These are phyloP conservation scores for Pseudocercospora fijiensis DNA, from an alignment of 2,329 filamentous ascomycete species.

Conservation along the genomic window DNA sequence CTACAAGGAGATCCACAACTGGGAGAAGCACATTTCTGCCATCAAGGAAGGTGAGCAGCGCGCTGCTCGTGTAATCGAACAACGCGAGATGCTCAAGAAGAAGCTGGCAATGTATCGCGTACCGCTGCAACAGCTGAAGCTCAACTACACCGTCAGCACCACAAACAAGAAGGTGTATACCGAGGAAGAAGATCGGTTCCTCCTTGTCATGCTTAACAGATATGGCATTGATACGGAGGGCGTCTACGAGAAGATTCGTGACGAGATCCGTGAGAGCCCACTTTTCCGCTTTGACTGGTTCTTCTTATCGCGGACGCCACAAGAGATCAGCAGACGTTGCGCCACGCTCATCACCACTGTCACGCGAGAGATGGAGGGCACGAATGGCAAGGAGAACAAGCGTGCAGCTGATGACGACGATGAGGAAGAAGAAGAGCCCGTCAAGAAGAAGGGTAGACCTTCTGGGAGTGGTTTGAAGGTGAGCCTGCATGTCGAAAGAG, in stretches of 20 bases:
- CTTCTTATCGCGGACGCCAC: conserved; percentile 89
- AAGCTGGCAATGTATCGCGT: conserved; percentile 98
- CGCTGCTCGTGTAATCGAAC: conserved; percentile 82
- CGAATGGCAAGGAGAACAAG: conserved; percentile 51
- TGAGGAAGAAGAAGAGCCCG: conserved; percentile 79
- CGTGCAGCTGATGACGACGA: conserved; percentile 79
- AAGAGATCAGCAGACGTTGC: conserved; percentile 88
- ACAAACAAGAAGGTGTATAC: conserved; percentile 99
- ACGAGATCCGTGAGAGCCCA: conserved; percentile 91
- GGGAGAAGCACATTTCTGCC: conserved; percentile 79
- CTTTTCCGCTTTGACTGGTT: conserved; percentile 99
- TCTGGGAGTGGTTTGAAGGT: conserved; percentile 66
- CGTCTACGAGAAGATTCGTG: conserved; percentile 91
- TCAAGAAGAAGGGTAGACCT: conserved; percentile 92
- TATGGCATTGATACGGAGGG: conserved; percentile 88
- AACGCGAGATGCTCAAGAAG: conserved; percentile 87
- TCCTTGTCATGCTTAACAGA: conserved; percentile 88
- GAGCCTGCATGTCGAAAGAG: conserved; percentile 36
- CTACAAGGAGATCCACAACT: conserved; percentile 86
- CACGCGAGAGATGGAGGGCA: conserved; percentile 83
- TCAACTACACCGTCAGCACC: conserved; percentile 97
- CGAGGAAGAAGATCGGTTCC: conserved; percentile 94
- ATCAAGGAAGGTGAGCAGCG: conserved; percentile 94
- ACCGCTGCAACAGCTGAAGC: conserved; percentile 93
- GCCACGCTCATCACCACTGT: conserved; percentile 93